Evolutionary conservation across 345 rosid genomes (phyloP), one percentile per base, ranked within the genome.

Genomic region (Zanthoxylum bungeanum): DNA sequence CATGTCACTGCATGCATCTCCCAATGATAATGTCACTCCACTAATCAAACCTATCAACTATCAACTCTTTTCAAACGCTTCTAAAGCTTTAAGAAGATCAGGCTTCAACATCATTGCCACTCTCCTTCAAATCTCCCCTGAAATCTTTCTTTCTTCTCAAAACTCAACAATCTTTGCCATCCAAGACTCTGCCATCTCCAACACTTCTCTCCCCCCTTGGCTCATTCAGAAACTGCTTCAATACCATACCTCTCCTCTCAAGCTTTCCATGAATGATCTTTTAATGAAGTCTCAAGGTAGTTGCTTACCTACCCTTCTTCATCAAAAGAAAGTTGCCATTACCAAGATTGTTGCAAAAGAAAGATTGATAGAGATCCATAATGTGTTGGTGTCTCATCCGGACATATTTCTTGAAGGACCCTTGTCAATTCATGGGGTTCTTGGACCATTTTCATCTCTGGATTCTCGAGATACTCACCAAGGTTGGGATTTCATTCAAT

Each of bases 151-250:
- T 56, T 75, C 79, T 40, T 83, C 92, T 52, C 84, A 84, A 0
- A 82, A 86, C 69, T 69, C 85, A 34, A 94, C 97, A 52, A 76
- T 94, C 75, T 94, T 94, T 40, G 95, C 92, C 57, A 80, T 92
- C 68, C 66, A 80, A n/a, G 97, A 94, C 70, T 51, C 93, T 21
- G 79, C 81, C 77, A 76, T 90, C 19, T 72, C 76, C 73, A 84
- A 79, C 60, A 67, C 82, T 76, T 74, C 91, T 34, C 68, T 59
- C 68, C 76, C 87, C 74, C 89, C 87, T 8, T 55, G 78, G 90
- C 73, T 82, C 79, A 72, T 88, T 71, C 89, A 80, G n/a, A 84
- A 80, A 31, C 80, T 92, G 62, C 84, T 92, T 46, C 95, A 82
- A 30, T 92, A 92, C 77, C 98, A 90, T 70, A 81, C 88, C 16